Evolutionary conservation across 495 filamentous ascomycete genomes (phyloP).

Genomic region (Aspergillus heteromorphus): DNA sequence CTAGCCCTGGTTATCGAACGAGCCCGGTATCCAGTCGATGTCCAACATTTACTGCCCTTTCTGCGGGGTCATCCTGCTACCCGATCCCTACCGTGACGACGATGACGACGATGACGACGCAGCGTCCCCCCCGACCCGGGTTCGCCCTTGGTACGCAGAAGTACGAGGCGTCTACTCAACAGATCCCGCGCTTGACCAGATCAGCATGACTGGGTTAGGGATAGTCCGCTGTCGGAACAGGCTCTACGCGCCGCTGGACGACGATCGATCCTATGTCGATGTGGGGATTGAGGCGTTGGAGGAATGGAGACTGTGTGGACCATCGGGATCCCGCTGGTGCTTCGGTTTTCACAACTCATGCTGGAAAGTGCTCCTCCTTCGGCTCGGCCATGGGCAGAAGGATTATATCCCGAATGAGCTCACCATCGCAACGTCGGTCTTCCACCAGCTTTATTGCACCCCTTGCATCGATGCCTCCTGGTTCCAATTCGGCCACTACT

Average conservation of each 20-base stretch:
- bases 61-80: conserved; percentile 14
- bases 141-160: conserved; percentile 18
- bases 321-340: conserved; percentile 6
- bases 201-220: conserved; percentile 11
- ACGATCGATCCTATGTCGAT: conserved; percentile 10
- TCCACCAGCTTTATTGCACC: conserved; percentile 10
- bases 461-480: conserved; percentile 2
- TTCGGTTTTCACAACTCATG: conserved; percentile 17
- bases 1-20: too few relatives aligned
- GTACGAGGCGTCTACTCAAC: conserved; percentile 9
- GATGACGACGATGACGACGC: background rate
- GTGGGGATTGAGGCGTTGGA: conserved; percentile 2
- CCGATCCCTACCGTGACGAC: conserved; percentile 8
- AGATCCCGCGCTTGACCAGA: background rate
- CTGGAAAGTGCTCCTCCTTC: conserved; percentile 14
- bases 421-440: conserved; percentile 7
- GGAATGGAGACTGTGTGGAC: conserved; percentile 7
- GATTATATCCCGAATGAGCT: background rate
- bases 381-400: conserved; percentile 10
- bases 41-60: conserved; percentile 16
- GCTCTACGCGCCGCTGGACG: conserved; percentile 5
- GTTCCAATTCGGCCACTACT: conserved; percentile 14
- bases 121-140: background rate
- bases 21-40: too few relatives aligned
- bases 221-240: background rate